Conservation (phyloP, 2,329 filamentous ascomycete genomes). For the Arthrinium puccinioides region DNA sequence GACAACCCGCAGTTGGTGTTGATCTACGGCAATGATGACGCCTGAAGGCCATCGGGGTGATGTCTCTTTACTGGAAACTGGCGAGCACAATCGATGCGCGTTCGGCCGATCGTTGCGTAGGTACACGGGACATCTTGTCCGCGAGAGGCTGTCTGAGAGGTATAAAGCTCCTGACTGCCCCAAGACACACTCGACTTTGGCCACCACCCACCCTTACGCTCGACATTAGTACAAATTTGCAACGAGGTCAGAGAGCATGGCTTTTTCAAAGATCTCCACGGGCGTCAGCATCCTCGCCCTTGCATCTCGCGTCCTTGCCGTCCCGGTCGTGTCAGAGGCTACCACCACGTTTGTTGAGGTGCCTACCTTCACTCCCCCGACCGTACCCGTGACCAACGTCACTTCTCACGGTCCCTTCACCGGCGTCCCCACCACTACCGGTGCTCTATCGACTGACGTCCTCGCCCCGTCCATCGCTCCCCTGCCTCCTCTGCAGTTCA, state of each 20-base stretch:
- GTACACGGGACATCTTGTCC: neutral
- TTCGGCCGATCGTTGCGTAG: neutral
- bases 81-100: neutral
- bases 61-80: too few species aligned
- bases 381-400: slow-evolving; percentile 40
- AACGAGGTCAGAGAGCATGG: slow-evolving; percentile 64
- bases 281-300: slow-evolving; percentile 10
- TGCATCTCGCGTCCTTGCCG: slow-evolving; percentile 15
- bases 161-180: neutral
- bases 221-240: slow-evolving; percentile 46
- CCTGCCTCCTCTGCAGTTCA: slow-evolving; percentile 50
- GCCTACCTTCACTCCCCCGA: slow-evolving; percentile 11
- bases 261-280: slow-evolving; percentile 3
- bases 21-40: too few species aligned
- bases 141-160: neutral
- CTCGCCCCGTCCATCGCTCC: slow-evolving; percentile 51
- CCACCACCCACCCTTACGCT: neutral
- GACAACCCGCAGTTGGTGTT: too few species aligned
- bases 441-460: slow-evolving; percentile 54
- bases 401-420: slow-evolving; percentile 63
- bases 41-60: too few species aligned
- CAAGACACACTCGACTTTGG: too few species aligned
- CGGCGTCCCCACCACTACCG: slow-evolving; percentile 60
- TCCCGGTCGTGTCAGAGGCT: slow-evolving; percentile 26
- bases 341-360: slow-evolving; percentile 25